These are phyloP conservation scores for Talaromyces thailandensis DNA, from an alignment of 495 filamentous ascomycete species.

Conservation along the genomic window DNA sequence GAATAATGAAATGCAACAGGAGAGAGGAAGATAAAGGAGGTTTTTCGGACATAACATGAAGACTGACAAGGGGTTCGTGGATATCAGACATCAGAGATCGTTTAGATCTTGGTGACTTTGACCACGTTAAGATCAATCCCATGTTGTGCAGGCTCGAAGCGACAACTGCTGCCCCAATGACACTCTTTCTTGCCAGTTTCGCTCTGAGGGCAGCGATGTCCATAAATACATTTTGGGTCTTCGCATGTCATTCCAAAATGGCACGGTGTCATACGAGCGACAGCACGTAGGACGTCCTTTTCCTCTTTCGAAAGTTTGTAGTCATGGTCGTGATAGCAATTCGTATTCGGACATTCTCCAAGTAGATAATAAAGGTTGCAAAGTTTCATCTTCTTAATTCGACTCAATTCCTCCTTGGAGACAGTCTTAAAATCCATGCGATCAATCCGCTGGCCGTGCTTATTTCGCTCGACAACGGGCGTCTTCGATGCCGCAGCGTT, in stretches of 20 bases:
- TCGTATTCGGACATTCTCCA: constrained; percentile 59
- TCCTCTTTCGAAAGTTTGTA: constrained; percentile 62
- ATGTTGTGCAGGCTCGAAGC: constrained; percentile 39
- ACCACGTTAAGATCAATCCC: constrained; percentile 45
- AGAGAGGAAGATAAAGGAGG: background rate
- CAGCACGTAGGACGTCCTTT: constrained; percentile 54
- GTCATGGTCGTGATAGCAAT: constrained; percentile 68
- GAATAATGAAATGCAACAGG: background rate
- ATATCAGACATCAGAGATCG: background rate
- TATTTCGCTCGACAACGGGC: constrained; percentile 57
- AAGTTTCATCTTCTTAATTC: constrained; percentile 61
- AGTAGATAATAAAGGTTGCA: constrained; percentile 83
- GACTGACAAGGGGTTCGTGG: background rate
- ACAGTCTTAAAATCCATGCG: constrained; percentile 42
- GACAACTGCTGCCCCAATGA: constrained; percentile 41
- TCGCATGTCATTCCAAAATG: constrained; percentile 64
- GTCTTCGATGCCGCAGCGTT: constrained; percentile 40
- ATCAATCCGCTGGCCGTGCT: constrained; percentile 65
- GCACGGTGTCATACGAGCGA: constrained; percentile 75
- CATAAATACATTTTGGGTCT: constrained; percentile 73
- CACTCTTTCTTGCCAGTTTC: constrained; percentile 41
- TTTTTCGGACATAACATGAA: background rate
- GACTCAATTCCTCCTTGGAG: constrained; percentile 48
- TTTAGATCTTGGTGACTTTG: constrained; percentile 42
- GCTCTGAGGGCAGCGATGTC: constrained; percentile 52